Evolutionary conservation across 805 yeast species (phyloP).

Genomic region (Saturnispora besseyi): DNA sequence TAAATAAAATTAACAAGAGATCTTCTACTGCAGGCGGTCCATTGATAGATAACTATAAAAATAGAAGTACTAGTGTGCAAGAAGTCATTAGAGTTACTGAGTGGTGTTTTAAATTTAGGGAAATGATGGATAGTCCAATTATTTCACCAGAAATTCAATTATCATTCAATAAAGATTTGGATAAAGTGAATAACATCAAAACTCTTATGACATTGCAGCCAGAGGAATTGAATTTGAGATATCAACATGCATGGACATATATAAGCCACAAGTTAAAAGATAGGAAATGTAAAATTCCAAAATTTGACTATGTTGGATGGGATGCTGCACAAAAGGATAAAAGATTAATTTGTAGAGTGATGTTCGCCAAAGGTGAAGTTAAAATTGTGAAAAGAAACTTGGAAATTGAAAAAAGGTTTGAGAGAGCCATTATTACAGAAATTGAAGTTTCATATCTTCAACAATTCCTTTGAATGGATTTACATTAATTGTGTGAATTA

Average conservation of each 20-base stretch:
- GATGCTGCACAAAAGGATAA: conserved; percentile 33
- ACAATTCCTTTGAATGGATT: background rate
- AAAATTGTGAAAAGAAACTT: conserved; percentile 19
- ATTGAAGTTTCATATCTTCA: conserved; percentile 14
- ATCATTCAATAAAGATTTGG: conserved; percentile 15
- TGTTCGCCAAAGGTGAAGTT: conserved; percentile 38
- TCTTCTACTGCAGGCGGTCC: conserved; percentile 1
- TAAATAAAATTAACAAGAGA: conserved; percentile 12
- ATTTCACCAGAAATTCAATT: conserved; percentile 18
- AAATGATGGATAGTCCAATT: conserved; percentile 22
- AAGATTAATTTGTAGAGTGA: conserved; percentile 62
- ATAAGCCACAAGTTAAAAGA: conserved; percentile 16
- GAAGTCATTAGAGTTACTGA: conserved; percentile 24
- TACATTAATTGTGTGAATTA: background rate
- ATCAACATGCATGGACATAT: conserved; percentile 19
- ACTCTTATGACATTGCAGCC: conserved; percentile 13
- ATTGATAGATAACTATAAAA: background rate
- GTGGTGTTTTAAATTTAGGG: conserved; percentile 25
- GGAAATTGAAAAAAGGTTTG: conserved; percentile 25
- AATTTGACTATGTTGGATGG: conserved; percentile 36
- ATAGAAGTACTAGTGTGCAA: conserved; percentile 14
- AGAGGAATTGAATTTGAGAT: conserved; percentile 14
- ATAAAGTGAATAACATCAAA: conserved; percentile 15
- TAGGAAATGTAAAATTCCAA: conserved; percentile 13
- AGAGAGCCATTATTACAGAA: conserved; percentile 23